Percentiles rank a stretch among this genome's conserved stretches.
Conservation (phyloP, 768 basidiomycete genomes). For the Mycena venus region DNA sequence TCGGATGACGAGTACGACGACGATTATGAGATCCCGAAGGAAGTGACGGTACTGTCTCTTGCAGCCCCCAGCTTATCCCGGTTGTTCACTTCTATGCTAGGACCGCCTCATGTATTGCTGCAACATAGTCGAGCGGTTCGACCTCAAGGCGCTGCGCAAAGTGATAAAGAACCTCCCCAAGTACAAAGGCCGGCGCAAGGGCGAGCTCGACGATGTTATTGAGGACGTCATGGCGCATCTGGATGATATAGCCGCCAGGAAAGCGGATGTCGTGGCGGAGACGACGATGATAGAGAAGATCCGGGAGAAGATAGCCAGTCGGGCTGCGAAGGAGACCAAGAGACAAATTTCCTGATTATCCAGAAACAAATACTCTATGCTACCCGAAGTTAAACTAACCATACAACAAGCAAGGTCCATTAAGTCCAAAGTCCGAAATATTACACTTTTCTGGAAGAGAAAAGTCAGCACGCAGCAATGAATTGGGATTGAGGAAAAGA, state of each 20-base stretch:
- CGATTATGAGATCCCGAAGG: conserved; percentile 22
- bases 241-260: conserved; percentile 9
- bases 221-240: conserved; percentile 10
- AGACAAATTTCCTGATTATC: too few species aligned
- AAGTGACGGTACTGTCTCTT: not conserved
- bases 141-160: conserved; percentile 10
- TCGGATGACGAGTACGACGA: conserved; percentile 25
- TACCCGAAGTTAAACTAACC: not conserved
- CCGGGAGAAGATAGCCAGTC: not conserved
- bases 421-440: not conserved
- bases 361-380: too few species aligned
- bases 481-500: not conserved
- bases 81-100: not conserved
- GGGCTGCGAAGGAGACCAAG: not conserved
- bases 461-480: conserved; percentile 3
- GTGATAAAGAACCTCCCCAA: conserved; percentile 17
- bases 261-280: conserved; percentile 12
- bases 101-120: not conserved
- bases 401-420: conserved; percentile 1
- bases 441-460: conserved; percentile 20
- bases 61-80: not conserved
- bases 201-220: conserved; percentile 6
- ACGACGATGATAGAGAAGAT: conserved; percentile 3
- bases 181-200: conserved; percentile 21
- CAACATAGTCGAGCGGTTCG: conserved; percentile 11